Conservation (phyloP, 352 stramenopile species). For the Blastocystis sp. region DNA sequence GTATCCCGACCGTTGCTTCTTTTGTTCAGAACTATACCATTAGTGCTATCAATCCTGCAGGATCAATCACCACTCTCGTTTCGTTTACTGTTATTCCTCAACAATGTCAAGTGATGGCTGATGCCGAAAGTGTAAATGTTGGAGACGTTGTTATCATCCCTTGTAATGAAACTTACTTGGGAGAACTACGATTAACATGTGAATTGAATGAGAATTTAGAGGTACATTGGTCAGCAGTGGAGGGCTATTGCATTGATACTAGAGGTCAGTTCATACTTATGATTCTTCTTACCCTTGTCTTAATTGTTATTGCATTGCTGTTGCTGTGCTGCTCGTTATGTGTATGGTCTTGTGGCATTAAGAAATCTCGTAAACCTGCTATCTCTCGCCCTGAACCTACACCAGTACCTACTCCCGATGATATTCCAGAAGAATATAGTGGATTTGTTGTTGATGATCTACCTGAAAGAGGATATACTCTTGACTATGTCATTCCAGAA, state of each 20-base stretch:
- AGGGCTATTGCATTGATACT: not conserved
- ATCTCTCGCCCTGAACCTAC: no score
- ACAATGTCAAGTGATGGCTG: not conserved
- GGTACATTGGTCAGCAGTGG: not conserved
- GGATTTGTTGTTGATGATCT: no score
- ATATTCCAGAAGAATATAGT: no score
- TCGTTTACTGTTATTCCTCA: not conserved
- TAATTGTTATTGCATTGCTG: not conserved
- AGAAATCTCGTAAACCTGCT: no score
- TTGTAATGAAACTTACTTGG: not conserved
- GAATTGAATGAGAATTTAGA: not conserved
- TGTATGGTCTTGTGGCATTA: no score
- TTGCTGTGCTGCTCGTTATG: not conserved
- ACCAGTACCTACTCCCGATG: no score
- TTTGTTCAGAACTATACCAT: not conserved
- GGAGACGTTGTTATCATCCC: not conserved
- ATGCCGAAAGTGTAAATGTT: not conserved
- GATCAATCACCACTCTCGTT: not conserved
- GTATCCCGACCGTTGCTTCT: not conserved
- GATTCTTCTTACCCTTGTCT: not conserved
- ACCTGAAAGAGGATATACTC: no score
- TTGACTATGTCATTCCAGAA: no score
- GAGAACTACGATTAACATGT: not conserved
- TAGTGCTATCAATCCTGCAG: not conserved
- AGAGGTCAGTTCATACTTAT: not conserved